Conservation (phyloP, 2,329 filamentous ascomycete species). For the Diaporthe sp. region DNA sequence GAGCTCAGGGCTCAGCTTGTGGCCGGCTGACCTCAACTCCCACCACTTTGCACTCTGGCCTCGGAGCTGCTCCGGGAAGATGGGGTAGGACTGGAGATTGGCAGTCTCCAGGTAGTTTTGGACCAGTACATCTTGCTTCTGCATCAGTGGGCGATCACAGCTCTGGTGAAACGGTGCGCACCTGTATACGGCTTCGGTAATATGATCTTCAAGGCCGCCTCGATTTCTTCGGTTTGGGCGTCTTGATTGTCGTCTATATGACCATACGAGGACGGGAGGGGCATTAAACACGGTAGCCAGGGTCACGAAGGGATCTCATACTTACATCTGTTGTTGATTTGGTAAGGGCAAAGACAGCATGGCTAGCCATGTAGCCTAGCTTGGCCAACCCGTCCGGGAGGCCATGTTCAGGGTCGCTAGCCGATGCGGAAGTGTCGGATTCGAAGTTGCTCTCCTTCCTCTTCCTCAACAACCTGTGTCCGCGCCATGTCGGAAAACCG, state of each 20-base stretch:
- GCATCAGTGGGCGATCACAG: neutral
- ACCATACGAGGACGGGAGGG: constrained; percentile 19
- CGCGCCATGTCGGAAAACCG: neutral
- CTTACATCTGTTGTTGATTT: constrained; percentile 11
- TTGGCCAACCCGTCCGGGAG: constrained; percentile 33
- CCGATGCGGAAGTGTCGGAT: constrained; percentile 32
- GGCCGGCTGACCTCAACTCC: constrained; percentile 47
- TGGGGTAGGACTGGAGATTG: constrained; percentile 57
- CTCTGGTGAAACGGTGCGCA: constrained; percentile 31
- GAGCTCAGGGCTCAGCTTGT: constrained; percentile 51
- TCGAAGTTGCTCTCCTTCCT: constrained; percentile 37
- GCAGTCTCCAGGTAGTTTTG: constrained; percentile 56
- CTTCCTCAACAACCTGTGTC: constrained; percentile 38
- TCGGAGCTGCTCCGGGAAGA: constrained; percentile 57
- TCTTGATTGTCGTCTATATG: constrained; percentile 31
- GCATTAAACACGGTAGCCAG: constrained; percentile 2
- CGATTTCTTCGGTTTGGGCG: constrained; percentile 44
- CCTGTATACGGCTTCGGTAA: constrained; percentile 51
- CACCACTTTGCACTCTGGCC: constrained; percentile 58
- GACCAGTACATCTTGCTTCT: constrained; percentile 52
- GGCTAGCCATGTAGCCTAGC: constrained; percentile 35
- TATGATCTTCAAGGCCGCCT: constrained; percentile 44
- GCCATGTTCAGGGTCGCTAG: constrained; percentile 27
- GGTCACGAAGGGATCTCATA: constrained; percentile 31
- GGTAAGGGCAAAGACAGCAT: constrained; percentile 31